Evolutionary conservation across 1,284 basidiomycete species (phyloP).

Genomic region (Rhodotorula sp.): DNA sequence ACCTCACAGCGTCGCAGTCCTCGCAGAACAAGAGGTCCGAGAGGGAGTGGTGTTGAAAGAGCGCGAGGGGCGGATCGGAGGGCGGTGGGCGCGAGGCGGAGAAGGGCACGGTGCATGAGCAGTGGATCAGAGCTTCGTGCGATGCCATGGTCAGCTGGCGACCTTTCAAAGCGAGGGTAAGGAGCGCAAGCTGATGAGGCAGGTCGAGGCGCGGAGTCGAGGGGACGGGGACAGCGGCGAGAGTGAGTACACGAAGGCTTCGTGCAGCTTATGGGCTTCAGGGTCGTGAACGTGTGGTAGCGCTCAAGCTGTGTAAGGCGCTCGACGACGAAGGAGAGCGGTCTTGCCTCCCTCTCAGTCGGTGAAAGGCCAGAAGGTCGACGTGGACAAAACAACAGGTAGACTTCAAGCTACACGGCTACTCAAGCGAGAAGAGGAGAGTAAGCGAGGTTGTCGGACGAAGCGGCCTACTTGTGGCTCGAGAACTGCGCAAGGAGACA

Average conservation of each 20-base stretch:
- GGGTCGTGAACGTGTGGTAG: too few relatives aligned
- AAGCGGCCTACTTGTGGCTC: background rate
- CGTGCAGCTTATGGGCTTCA: too few relatives aligned
- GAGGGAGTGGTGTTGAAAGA: constrained; percentile 66
- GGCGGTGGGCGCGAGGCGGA: constrained; percentile 27
- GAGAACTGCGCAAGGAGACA: background rate
- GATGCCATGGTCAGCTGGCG: background rate
- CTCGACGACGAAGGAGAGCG: too few relatives aligned
- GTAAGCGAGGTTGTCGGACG: too few relatives aligned
- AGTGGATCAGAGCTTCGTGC: constrained; percentile 49
- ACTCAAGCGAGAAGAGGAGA: too few relatives aligned
- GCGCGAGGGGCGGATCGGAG: constrained; percentile 19
- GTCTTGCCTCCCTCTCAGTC: too few relatives aligned
- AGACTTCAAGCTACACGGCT: background rate
- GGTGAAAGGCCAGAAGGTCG: too few relatives aligned
- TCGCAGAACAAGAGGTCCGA: constrained; percentile 93
- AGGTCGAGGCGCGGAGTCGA: too few relatives aligned
- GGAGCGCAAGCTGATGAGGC: too few relatives aligned
- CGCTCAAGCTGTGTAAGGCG: too few relatives aligned
- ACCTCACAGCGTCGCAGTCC: constrained; percentile 92
- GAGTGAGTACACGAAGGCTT: too few relatives aligned
- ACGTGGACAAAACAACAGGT: background rate
- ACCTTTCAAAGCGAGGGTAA: background rate
- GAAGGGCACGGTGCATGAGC: constrained; percentile 46
- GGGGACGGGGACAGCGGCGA: too few relatives aligned